Evolutionary conservation across 441 rosid species (phyloP).

Genomic region (Pelargonium cotyledonis): DNA sequence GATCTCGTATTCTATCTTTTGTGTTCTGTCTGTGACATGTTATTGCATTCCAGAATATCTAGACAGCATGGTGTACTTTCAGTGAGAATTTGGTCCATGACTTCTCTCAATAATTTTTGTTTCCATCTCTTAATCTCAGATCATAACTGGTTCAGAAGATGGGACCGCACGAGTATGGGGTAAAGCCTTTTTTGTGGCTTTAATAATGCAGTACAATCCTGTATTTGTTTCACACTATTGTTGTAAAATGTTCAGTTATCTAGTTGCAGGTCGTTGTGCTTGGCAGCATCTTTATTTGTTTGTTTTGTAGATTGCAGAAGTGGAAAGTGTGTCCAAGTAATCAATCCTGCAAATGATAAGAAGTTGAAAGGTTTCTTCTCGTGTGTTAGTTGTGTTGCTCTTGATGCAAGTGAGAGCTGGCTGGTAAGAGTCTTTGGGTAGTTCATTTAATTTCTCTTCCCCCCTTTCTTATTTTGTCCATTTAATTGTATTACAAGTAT

Average conservation of each 20-base stretch:
- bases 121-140: slow-evolving; percentile 34
- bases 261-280: slow-evolving; percentile 18
- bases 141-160: slow-evolving; percentile 93
- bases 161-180: slow-evolving; percentile 96
- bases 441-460: no score
- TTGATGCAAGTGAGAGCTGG: slow-evolving; percentile 97
- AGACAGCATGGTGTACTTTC: slow-evolving; percentile 8
- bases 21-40: not conserved
- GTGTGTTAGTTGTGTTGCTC: slow-evolving; percentile 64
- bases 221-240: not conserved
- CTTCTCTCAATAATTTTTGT: slow-evolving; percentile 9
- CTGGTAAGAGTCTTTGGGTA: slow-evolving; percentile 54
- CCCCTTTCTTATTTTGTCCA: not conserved
- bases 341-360: slow-evolving; percentile 47
- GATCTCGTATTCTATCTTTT: not conserved
- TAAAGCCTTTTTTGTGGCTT: slow-evolving; percentile 23
- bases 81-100: slow-evolving; percentile 10
- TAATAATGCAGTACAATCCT: not conserved
- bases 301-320: slow-evolving; percentile 71
- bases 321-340: slow-evolving; percentile 62
- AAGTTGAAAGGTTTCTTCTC: slow-evolving; percentile 37
- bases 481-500: not conserved
- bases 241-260: not conserved
- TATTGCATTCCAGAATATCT: not conserved
- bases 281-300: slow-evolving; percentile 20